A percentile compares a stretch with the other conserved stretches of the same genome.
Conservation (phyloP, 2,329 filamentous ascomycete genomes). For the Salinomyces thailandicus region DNA sequence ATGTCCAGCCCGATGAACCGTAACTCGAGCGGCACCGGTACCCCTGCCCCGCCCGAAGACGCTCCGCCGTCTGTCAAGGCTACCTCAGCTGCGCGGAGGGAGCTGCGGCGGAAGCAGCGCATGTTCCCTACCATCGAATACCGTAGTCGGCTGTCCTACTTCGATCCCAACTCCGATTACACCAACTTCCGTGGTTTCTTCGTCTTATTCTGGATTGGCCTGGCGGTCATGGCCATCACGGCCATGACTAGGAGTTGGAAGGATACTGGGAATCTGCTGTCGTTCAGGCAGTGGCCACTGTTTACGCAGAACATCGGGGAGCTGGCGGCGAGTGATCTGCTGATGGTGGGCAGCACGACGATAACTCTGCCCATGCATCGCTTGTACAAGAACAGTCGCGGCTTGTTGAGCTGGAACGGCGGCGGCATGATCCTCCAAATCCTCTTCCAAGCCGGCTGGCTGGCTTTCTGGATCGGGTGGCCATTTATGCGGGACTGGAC, state of each 20-base stretch:
- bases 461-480: conserved; percentile 62
- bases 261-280: conserved; percentile 79
- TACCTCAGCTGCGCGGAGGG: conserved; percentile 73
- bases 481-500: conserved; percentile 84
- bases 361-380: conserved; percentile 64
- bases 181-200: conserved; percentile 96
- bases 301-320: conserved; percentile 86
- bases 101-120: conserved; percentile 57
- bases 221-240: conserved; percentile 94
- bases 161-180: conserved; percentile 85
- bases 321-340: conserved; percentile 67
- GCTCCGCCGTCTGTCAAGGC: conserved; percentile 86
- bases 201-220: conserved; percentile 92
- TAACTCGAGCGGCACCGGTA: conserved; percentile 2
- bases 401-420: conserved; percentile 58
- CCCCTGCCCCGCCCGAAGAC: conserved; percentile 66
- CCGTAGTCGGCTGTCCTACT: conserved; percentile 82
- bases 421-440: conserved; percentile 78
- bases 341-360: conserved; percentile 71
- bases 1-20: neutral
- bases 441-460: conserved; percentile 68
- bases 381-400: conserved; percentile 48
- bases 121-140: conserved; percentile 92
- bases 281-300: conserved; percentile 76
- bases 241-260: conserved; percentile 88